Evolutionary conservation across 768 basidiomycete species (phyloP).

Genomic region (Macrolepiota fuliginosa): DNA sequence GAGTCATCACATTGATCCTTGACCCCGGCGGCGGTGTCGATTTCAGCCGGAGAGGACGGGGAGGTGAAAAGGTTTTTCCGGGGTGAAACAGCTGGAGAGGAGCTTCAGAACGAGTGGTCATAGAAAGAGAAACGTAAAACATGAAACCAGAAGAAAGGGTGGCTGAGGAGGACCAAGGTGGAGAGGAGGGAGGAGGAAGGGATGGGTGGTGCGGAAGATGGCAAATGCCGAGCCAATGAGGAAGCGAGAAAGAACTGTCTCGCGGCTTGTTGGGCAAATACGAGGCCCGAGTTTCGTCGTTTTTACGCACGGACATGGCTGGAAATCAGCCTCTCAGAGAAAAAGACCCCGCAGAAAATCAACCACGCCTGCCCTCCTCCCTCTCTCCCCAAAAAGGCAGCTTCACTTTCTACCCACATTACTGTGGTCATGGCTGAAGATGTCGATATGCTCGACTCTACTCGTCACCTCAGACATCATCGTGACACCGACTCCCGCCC

Average conservation of each 20-base stretch:
- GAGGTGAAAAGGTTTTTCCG: not conserved
- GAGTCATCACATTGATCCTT: not conserved
- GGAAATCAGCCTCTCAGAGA: constrained; percentile 15
- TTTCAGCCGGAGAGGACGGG: not conserved
- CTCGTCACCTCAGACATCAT: constrained; percentile 17
- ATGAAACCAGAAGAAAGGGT: not conserved
- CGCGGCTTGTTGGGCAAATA: constrained; percentile 20
- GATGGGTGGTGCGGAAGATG: constrained; percentile 30
- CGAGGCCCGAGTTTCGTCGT: constrained; percentile 25
- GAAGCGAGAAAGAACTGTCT: constrained; percentile 18
- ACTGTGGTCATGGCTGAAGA: constrained; percentile 1
- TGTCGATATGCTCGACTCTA: constrained; percentile 8
- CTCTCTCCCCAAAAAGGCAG: constrained; percentile 21
- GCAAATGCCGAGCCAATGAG: constrained; percentile 37
- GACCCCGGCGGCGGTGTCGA: not conserved
- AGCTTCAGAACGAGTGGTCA: not conserved
- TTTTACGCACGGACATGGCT: constrained; percentile 21
- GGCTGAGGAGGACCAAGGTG: not conserved
- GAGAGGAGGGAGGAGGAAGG: constrained; percentile 12
- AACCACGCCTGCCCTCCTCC: constrained; percentile 8
- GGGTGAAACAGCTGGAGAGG: not conserved
- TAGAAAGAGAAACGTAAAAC: not conserved
- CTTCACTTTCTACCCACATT: constrained; percentile 9
- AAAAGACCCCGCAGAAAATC: constrained; percentile 9
- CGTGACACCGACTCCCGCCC: constrained; percentile 8